Evolutionary conservation across 768 basidiomycete species (phyloP).

Genomic region (Amanita polypyramis): DNA sequence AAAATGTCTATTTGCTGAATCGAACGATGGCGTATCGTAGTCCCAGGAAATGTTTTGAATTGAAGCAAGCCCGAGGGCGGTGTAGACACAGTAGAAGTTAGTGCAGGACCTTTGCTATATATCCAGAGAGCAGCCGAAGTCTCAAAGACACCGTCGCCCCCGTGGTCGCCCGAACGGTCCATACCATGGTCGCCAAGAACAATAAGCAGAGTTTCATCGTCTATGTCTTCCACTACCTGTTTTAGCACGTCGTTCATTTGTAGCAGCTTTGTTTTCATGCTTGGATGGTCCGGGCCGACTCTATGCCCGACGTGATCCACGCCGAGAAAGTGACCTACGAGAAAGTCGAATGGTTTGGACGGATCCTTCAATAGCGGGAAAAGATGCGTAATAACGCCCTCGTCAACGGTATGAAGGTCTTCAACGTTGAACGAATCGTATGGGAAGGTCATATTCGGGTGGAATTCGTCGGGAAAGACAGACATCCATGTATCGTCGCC

Average conservation of each 20-base stretch:
- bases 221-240: constrained; percentile 61
- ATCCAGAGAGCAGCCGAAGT: constrained; percentile 85
- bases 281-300: constrained; percentile 79
- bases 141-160: constrained; percentile 81
- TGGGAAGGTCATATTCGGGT: constrained; percentile 63
- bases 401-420: constrained; percentile 91
- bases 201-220: constrained; percentile 85
- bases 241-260: constrained; percentile 82
- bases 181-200: constrained; percentile 96
- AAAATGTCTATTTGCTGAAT: constrained; percentile 93
- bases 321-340: constrained; percentile 89
- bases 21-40: constrained; percentile 40
- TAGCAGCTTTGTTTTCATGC: constrained; percentile 74
- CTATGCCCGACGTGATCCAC: constrained; percentile 96
- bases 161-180: constrained; percentile 92
- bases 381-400: constrained; percentile 77
- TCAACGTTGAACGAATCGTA: constrained; percentile 99
- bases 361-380: constrained; percentile 61
- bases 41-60: constrained; percentile 50
- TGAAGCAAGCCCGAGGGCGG: constrained; percentile 45
- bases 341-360: constrained; percentile 64
- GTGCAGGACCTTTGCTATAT: constrained; percentile 65
- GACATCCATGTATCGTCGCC: constrained; percentile 97
- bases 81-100: constrained; percentile 25
- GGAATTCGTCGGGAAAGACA: constrained; percentile 73